Percentiles rank a stretch among this genome's conserved stretches.
These are phyloP conservation scores for Quercus aquifolioides DNA, from an alignment of 306 rosid species.

Conservation along the genomic window DNA sequence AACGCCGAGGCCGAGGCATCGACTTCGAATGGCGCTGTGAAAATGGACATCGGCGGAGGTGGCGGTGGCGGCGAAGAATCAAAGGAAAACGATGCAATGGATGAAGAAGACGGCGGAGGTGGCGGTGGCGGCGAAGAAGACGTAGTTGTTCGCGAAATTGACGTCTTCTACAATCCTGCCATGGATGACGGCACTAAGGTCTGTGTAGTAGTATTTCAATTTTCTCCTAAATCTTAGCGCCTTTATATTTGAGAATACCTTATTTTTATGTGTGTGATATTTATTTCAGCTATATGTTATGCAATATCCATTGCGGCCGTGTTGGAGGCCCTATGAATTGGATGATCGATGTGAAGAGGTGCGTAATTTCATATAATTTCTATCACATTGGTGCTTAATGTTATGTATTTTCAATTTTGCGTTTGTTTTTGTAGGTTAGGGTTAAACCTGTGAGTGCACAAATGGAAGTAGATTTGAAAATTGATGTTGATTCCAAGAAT, in stretches of 20 bases:
- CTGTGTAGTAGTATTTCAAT: not conserved
- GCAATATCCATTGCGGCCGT: constrained; percentile 87
- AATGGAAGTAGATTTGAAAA: constrained; percentile 65
- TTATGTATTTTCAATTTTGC: constrained; percentile 1
- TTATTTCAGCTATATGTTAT: constrained; percentile 54
- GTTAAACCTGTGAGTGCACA: constrained; percentile 51
- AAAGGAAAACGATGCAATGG: constrained; percentile 45
- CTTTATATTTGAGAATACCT: not conserved
- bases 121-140: constrained; percentile 31
- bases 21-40: constrained; percentile 30
- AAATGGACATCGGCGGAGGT: constrained; percentile 36
- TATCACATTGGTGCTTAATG: not conserved
- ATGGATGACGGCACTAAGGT: constrained; percentile 56
- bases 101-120: constrained; percentile 11
- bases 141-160: constrained; percentile 74
- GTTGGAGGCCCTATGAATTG: constrained; percentile 84
- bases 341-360: constrained; percentile 82
- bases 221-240: not conserved
- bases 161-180: constrained; percentile 65
- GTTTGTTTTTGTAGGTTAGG: constrained; percentile 52
- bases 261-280: not conserved
- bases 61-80: constrained; percentile 21
- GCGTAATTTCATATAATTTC: not conserved
- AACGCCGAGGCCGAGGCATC: constrained; percentile 18
- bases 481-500: constrained; percentile 55